Evolutionary conservation across 108 stramenopile genomes (phyloP).

Genomic region (Pseudonitzschia pungens): DNA sequence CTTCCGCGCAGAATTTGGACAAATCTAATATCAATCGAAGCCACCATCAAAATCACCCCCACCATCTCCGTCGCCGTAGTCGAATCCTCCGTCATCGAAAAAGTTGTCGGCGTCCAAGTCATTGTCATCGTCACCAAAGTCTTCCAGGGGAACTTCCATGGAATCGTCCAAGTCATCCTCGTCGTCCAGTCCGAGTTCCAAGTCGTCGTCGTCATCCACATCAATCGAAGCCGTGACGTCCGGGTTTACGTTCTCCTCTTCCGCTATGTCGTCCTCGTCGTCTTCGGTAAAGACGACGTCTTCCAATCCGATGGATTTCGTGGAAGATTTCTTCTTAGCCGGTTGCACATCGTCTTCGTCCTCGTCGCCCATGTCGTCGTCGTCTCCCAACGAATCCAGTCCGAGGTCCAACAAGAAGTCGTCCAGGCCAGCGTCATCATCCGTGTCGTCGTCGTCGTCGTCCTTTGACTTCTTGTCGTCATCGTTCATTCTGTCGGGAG

Average conservation of each 20-base stretch:
- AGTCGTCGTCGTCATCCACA: constrained; percentile 50
- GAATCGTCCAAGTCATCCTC: constrained; percentile 39
- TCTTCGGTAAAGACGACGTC: constrained; percentile 31
- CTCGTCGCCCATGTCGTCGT: constrained; percentile 24
- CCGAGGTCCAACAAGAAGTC: constrained; percentile 81
- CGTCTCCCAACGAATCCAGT: constrained; percentile 56
- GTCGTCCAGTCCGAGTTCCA: constrained; percentile 42
- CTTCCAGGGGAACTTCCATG: constrained; percentile 51
- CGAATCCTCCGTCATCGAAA: constrained; percentile 59
- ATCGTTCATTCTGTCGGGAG: constrained; percentile 27
- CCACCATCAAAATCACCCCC: constrained; percentile 50
- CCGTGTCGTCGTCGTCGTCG: constrained; percentile 50
- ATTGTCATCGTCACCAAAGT: constrained; percentile 40
- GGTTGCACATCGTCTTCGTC: constrained; percentile 15
- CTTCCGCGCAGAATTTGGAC: neutral
- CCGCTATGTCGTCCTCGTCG: constrained; percentile 32
- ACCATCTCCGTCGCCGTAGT: constrained; percentile 50
- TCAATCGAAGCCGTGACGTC: constrained; percentile 44
- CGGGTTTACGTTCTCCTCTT: constrained; percentile 25
- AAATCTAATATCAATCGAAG: constrained; percentile 6
- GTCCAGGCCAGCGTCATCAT: constrained; percentile 52
- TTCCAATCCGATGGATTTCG: constrained; percentile 22
- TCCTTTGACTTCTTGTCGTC: constrained; percentile 39
- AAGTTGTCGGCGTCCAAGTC: constrained; percentile 38
- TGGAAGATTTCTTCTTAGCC: constrained; percentile 2